Evolutionary conservation across 2,329 filamentous ascomycete species (phyloP).

Genomic region (Clarireedia monteithiana): DNA sequence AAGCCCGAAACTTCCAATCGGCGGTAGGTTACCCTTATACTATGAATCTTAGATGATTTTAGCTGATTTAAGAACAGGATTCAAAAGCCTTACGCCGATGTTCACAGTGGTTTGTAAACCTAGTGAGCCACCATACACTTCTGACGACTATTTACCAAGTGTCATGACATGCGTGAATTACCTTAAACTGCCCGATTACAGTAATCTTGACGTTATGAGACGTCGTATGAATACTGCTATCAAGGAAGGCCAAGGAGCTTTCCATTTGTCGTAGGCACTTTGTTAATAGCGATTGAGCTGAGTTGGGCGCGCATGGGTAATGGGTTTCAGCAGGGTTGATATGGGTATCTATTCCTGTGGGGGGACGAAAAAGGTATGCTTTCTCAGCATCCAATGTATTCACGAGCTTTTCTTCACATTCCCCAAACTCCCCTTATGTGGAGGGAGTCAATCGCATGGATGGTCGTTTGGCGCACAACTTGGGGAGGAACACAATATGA

Average conservation of each 20-base stretch:
- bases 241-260: conserved; percentile 92
- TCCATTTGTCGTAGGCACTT: conserved; percentile 71
- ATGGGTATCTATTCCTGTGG: conserved; percentile 14
- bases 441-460: conserved; percentile 28
- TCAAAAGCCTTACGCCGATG: conserved; percentile 94
- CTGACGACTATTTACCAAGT: conserved; percentile 96
- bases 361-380: conserved; percentile 16
- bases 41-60: not conserved
- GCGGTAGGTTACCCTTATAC: conserved; percentile 56
- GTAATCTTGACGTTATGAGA: conserved; percentile 64
- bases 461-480: conserved; percentile 30
- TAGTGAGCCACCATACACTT: conserved; percentile 87
- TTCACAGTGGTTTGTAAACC: conserved; percentile 99
- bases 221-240: conserved; percentile 78
- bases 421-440: conserved; percentile 11
- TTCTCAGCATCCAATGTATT: conserved; percentile 18
- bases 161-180: conserved; percentile 99
- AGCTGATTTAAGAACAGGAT: conserved; percentile 53
- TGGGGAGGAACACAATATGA: conserved; percentile 11
- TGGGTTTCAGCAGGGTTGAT: conserved; percentile 5
- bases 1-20: conserved; percentile 95
- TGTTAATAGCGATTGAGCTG: conserved; percentile 13
- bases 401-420: conserved; percentile 9
- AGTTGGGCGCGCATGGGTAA: conserved; percentile 8
- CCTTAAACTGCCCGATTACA: conserved; percentile 94